Conservation (phyloP, 2,329 filamentous ascomycete genomes). For the Arthrobotrys sinensis region DNA sequence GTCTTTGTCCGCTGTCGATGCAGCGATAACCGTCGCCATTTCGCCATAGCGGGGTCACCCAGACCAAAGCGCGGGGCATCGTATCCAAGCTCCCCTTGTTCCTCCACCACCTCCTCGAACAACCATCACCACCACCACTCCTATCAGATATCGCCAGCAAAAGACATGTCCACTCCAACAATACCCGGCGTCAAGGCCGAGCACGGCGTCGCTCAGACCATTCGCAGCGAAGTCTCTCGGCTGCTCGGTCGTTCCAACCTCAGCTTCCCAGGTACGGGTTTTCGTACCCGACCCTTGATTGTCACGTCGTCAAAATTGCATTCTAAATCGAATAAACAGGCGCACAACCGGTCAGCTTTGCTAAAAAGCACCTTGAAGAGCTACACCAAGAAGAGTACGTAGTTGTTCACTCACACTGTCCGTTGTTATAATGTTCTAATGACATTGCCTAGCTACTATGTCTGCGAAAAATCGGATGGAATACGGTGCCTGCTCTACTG, state of each 20-base stretch:
- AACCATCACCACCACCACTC: not conserved
- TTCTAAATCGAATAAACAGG: conserved; percentile 64
- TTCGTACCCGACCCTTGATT: too few relatives aligned
- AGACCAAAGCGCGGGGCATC: conserved; percentile 35
- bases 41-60: conserved; percentile 36
- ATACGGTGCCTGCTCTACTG: conserved; percentile 96
- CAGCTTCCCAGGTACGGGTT: conserved; percentile 78
- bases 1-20: conserved; percentile 23
- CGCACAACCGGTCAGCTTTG: conserved; percentile 95
- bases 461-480: conserved; percentile 98
- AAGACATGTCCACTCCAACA: conserved; percentile 65
- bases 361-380: conserved; percentile 84
- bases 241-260: conserved; percentile 79
- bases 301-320: too few relatives aligned
- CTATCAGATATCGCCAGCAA: not conserved
- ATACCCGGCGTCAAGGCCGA: conserved; percentile 78
- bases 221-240: conserved; percentile 81
- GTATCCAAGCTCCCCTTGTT: conserved; percentile 11
- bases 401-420: not conserved
- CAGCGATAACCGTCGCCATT: not conserved
- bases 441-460: conserved; percentile 79
- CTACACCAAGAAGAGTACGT: conserved; percentile 81
- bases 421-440: conserved; percentile 6
- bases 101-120: too few relatives aligned
- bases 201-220: conserved; percentile 73